Conservation (phyloP, 805 yeast species). For the Ogataea trehalophila region DNA sequence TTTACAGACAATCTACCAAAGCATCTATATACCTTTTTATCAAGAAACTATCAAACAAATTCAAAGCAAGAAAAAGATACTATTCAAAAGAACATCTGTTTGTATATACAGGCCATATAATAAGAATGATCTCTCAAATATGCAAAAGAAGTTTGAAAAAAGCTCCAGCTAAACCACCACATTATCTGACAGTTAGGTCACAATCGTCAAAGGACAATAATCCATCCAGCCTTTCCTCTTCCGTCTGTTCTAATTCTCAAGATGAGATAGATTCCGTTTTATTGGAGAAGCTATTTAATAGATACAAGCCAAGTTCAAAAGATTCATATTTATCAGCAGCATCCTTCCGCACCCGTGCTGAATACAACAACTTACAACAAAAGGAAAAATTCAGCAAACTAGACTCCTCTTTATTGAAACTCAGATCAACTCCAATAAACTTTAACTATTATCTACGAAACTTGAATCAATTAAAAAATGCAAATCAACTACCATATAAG, state of each 20-base stretch:
- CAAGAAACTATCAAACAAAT: too few relatives aligned
- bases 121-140: too few relatives aligned
- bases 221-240: constrained; percentile 1
- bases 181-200: not conserved
- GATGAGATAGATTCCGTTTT: constrained; percentile 25
- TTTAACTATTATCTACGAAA: constrained; percentile 32
- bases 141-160: too few relatives aligned
- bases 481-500: constrained; percentile 47
- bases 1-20: too few relatives aligned
- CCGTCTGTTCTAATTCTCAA: not conserved
- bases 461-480: constrained; percentile 27
- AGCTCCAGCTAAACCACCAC: too few relatives aligned
- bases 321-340: constrained; percentile 9
- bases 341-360: constrained; percentile 16
- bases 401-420: constrained; percentile 26
- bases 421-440: constrained; percentile 30
- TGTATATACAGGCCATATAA: too few relatives aligned
- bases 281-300: constrained; percentile 26
- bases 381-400: constrained; percentile 22
- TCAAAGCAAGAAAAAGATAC: too few relatives aligned
- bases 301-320: constrained; percentile 20
- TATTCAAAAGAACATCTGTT: too few relatives aligned
- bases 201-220: not conserved
- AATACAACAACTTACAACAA: constrained; percentile 17
- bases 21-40: too few relatives aligned